Evolutionary conservation across 2,329 filamentous ascomycete genomes (phyloP), one percentile per base, ranked within the genome.

Genomic region (Dactylonectria estremocensis): DNA sequence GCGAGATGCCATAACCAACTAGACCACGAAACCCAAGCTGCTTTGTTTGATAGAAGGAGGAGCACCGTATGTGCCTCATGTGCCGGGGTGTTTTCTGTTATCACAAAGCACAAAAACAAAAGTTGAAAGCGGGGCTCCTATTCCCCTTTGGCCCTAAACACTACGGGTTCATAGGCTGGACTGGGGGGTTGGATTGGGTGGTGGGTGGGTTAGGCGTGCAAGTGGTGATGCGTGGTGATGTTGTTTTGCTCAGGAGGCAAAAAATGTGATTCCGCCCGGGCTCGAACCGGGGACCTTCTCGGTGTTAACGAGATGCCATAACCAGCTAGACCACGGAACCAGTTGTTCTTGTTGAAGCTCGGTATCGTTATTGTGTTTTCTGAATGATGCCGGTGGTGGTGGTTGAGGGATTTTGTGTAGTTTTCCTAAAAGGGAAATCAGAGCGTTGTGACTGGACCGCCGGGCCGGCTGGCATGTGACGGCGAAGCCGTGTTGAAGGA

Each of bases 1-100:
- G 64, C 70, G 70, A 75, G 73, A 73, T 74, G 72, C 72, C 72
- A 74, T 74, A 56, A 74, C 73, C 73, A 74, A 66, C 73, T 75
- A 75, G 72, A 75, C 73, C 73, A 75, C 72, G 69, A 45, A 74
- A 74, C 70, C 70, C 8, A 57, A 55, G 57, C 7, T 66, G 22
- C 45, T 35, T 43, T 58, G 43, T 18, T 48, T 66, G 61, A 50
- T 31, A n/a, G n/a, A 35, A 20, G 16, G 2, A 9, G 52, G 45
- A 10, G 14, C 22, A 40, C 16, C 45, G 18, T 52, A 67, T 60
- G 31, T 35, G 20, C 20, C 40, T 48, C 33, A 69, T 64, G 31
- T 66, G n/a, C 18, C 10, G 28, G 40, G 6, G 37, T 33, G 46
- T 14, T 46, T 46, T 35, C 13, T 6, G 18, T 43, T 24, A 52